These are phyloP conservation scores for Datisca glomerata DNA, from an alignment of 306 rosid species.

Conservation along the genomic window DNA sequence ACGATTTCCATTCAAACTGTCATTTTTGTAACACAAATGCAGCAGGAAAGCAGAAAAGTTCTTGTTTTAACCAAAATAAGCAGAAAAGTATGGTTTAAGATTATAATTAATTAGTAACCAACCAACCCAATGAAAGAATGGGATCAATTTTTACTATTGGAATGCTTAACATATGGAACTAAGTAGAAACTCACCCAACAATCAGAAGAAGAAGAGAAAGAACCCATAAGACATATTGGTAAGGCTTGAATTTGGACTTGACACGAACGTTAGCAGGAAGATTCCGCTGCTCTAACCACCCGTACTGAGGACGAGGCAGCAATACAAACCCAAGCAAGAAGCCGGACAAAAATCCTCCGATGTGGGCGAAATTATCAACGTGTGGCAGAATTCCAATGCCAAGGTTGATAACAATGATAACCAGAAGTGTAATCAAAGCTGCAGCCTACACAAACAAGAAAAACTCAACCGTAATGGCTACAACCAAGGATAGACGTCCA, in stretches of 20 bases:
- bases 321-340: constrained; percentile 67
- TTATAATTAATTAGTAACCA: too few relatives aligned
- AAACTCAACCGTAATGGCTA: too few relatives aligned
- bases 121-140: too few relatives aligned
- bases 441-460: constrained; percentile 42
- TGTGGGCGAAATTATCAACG: constrained; percentile 77
- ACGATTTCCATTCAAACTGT: too few relatives aligned
- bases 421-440: constrained; percentile 54
- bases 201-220: constrained; percentile 36
- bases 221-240: constrained; percentile 63
- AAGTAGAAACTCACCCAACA: constrained; percentile 41
- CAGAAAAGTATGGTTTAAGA: too few relatives aligned
- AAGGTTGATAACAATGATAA: constrained; percentile 56
- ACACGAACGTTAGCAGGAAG: constrained; percentile 32
- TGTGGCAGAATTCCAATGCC: constrained; percentile 76
- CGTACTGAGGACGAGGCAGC: constrained; percentile 64
- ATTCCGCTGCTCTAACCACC: constrained; percentile 43
- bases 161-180: neutral
- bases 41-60: too few relatives aligned
- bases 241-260: constrained; percentile 54
- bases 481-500: constrained; percentile 1
- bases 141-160: too few relatives aligned
- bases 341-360: constrained; percentile 71
- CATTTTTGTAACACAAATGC: too few relatives aligned
- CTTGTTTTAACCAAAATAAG: too few relatives aligned